These are phyloP conservation scores for Tylopilus rubrobrunneus DNA, from an alignment of 768 basidiomycete species.

Conservation along the genomic window DNA sequence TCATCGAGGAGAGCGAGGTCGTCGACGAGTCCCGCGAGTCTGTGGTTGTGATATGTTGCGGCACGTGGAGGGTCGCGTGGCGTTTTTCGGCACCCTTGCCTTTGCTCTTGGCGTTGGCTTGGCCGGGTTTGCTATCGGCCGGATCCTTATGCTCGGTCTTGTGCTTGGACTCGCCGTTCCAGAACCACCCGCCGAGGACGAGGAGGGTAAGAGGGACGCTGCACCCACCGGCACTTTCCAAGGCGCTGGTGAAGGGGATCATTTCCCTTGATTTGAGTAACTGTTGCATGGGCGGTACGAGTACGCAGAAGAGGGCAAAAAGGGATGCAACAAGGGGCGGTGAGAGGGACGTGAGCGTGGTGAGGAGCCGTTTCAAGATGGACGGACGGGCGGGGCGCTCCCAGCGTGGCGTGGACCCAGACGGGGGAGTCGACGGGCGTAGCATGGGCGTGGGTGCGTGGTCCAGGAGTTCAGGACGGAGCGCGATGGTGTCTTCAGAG, in stretches of 20 bases:
- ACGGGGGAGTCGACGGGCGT: not conserved
- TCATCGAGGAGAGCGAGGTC: conserved; percentile 16
- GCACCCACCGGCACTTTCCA: conserved; percentile 67
- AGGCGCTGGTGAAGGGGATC: conserved; percentile 62
- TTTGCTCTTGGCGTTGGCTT: not conserved
- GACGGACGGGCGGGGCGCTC: not conserved
- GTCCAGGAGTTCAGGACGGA: conserved; percentile 10
- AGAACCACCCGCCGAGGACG: conserved; percentile 92
- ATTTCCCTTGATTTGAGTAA: conserved; percentile 57
- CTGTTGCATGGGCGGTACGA: conserved; percentile 70
- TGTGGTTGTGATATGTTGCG: not conserved
- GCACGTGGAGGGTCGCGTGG: too few relatives aligned
- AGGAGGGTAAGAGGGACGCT: conserved; percentile 87
- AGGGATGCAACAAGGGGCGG: conserved; percentile 81
- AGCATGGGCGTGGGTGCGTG: not conserved
- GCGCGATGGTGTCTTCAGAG: conserved; percentile 19
- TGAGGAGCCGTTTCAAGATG: not conserved
- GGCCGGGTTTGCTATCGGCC: too few relatives aligned
- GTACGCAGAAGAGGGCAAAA: conserved; percentile 73
- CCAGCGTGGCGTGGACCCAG: too few relatives aligned
- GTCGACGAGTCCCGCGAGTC: conserved; percentile 12
- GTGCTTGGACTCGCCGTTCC: conserved; percentile 31
- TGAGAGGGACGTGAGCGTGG: conserved; percentile 66
- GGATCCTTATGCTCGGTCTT: too few relatives aligned
- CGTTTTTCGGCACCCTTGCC: conserved; percentile 6